Evolutionary conservation across 176 grass and related monocot genomes (phyloP).

Genomic region (Urochloa ruziziensis): DNA sequence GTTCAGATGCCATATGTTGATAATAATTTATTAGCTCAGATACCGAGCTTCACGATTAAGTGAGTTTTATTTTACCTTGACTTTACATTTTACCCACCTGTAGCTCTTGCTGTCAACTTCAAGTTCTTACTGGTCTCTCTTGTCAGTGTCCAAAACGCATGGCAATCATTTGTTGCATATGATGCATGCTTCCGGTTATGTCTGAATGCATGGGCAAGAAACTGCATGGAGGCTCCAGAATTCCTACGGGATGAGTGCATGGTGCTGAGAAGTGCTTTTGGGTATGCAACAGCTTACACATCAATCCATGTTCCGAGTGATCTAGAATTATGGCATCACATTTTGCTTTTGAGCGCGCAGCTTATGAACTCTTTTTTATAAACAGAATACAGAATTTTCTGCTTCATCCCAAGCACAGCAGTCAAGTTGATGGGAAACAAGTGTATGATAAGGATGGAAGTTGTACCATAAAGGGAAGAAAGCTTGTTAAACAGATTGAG

Average conservation of each 20-base stretch:
- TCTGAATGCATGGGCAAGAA: constrained; percentile 87
- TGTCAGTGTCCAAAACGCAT: constrained; percentile 83
- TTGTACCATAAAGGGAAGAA: constrained; percentile 61
- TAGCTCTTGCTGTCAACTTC: background rate
- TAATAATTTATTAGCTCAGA: constrained; percentile 62
- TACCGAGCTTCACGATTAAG: constrained; percentile 65
- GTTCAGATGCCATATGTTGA: constrained; percentile 37
- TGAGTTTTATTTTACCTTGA: constrained; percentile 35
- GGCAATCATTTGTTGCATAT: constrained; percentile 96
- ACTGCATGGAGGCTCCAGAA: constrained; percentile 80
- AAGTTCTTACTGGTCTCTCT: constrained; percentile 21
- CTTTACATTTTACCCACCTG: background rate
- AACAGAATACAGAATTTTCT: constrained; percentile 90
- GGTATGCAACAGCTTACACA: constrained; percentile 47
- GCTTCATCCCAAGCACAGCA: constrained; percentile 66
- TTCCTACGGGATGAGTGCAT: constrained; percentile 92
- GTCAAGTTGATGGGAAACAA: constrained; percentile 44
- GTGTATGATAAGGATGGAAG: constrained; percentile 68
- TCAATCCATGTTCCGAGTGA: constrained; percentile 4
- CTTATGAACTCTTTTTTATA: constrained; percentile 32
- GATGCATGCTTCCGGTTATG: constrained; percentile 93
- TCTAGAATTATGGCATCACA: background rate
- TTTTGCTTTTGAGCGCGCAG: constrained; percentile 25
- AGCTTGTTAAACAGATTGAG: constrained; percentile 79
- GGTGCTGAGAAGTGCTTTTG: constrained; percentile 74